phyloP scores from a whole-genome alignment of 495 filamentous ascomycete species.

The Wilcoxina mikolae region DNA sequence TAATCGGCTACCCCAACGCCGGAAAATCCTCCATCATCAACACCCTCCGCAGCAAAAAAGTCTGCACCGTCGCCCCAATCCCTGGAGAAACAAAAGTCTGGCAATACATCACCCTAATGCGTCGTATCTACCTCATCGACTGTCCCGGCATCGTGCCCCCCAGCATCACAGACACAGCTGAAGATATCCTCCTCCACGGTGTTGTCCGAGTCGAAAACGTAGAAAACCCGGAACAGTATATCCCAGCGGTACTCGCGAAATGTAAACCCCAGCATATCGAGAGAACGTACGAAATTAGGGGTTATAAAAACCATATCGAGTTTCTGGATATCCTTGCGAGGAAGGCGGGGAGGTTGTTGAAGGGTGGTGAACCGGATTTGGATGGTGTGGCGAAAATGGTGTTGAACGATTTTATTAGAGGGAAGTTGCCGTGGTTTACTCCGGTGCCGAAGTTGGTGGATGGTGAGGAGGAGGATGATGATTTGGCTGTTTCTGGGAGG shows the following conservation, averaged over 20 bases:
- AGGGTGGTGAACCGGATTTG: slow-evolving; percentile 80
- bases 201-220: slow-evolving; percentile 91
- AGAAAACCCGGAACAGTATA: slow-evolving; percentile 88
- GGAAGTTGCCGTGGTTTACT: slow-evolving; percentile 92
- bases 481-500: slow-evolving; percentile 40
- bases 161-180: slow-evolving; percentile 58
- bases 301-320: slow-evolving; percentile 55
- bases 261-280: slow-evolving; percentile 81
- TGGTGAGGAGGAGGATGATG: slow-evolving; percentile 37
- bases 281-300: slow-evolving; percentile 76
- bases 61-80: slow-evolving; percentile 87
- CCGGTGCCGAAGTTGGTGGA: slow-evolving; percentile 52
- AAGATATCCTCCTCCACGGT: slow-evolving; percentile 83
- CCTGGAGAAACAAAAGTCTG: slow-evolving; percentile 93
- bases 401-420: slow-evolving; percentile 83
- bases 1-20: slow-evolving; percentile 78
- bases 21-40: slow-evolving; percentile 93
- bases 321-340: slow-evolving; percentile 78
- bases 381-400: slow-evolving; percentile 93
- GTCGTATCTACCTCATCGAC: slow-evolving; percentile 90
- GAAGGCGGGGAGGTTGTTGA: slow-evolving; percentile 72
- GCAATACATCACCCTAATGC: slow-evolving; percentile 97
- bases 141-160: slow-evolving; percentile 93
- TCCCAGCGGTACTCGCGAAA: slow-evolving; percentile 61
- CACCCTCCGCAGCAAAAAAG: slow-evolving; percentile 78